Conservation (phyloP, 192 early-diverging fungal genomes). For the Coemansia asiatica region DNA sequence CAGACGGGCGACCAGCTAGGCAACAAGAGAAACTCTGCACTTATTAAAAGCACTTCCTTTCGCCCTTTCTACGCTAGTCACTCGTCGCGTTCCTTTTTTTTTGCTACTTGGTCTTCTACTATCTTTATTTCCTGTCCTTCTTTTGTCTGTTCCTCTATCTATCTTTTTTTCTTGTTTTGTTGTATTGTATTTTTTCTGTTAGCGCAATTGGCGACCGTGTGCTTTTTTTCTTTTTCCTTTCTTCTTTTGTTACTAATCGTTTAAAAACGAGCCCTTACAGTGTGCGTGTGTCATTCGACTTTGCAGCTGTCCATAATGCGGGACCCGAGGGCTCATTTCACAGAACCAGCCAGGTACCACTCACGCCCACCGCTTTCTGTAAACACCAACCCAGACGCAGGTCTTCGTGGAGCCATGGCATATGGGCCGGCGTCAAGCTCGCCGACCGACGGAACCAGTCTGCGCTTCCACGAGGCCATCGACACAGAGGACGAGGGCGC, state of each 20-base stretch:
- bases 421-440: slow-evolving; percentile 21
- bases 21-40: too few species aligned
- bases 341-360: slow-evolving; percentile 30
- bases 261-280: not conserved
- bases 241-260: not conserved
- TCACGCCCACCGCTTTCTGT: not conserved
- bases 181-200: slow-evolving; percentile 3
- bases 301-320: slow-evolving; percentile 17
- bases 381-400: not conserved
- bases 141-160: slow-evolving; percentile 5
- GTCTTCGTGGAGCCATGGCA: slow-evolving; percentile 17
- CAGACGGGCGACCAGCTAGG: too few species aligned
- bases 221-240: slow-evolving; percentile 12
- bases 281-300: not conserved
- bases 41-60: too few species aligned
- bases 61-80: too few species aligned
- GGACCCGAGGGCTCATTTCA: slow-evolving; percentile 30
- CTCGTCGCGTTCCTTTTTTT: slow-evolving; percentile 3
- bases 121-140: not conserved
- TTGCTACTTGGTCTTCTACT: not conserved
- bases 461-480: slow-evolving; percentile 13
- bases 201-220: not conserved
- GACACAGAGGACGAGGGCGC: slow-evolving; percentile 11
- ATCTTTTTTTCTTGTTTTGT: not conserved
- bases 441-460: not conserved